Conservation (phyloP, 2,329 filamentous ascomycete genomes). For the Aspergillus ochraceoroseus region DNA sequence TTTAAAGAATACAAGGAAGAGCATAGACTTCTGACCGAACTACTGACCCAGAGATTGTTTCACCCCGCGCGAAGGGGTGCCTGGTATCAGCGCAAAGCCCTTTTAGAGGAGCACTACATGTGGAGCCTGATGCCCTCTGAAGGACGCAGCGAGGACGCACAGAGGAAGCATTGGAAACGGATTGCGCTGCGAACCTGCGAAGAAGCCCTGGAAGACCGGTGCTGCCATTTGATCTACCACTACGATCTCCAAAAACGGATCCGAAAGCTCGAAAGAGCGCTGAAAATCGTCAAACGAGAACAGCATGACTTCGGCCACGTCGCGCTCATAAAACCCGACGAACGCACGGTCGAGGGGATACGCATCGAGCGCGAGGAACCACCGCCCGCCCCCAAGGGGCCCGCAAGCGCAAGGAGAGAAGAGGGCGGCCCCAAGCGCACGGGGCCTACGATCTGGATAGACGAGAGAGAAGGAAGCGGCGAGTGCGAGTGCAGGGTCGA, state of each 20-base stretch:
- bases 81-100: conserved; percentile 93
- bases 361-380: conserved; percentile 63
- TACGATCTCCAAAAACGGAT: conserved; percentile 92
- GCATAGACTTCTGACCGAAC: conserved; percentile 65
- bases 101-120: conserved; percentile 96
- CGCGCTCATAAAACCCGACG: conserved; percentile 66
- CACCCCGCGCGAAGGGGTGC: conserved; percentile 76
- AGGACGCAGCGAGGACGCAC: conserved; percentile 51
- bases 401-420: conserved; percentile 12
- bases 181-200: conserved; percentile 78
- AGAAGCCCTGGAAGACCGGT: conserved; percentile 73
- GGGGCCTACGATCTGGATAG: conserved; percentile 75
- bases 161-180: conserved; percentile 78
- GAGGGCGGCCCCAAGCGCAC: conserved; percentile 29
- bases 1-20: conserved; percentile 77
- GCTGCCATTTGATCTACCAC: conserved; percentile 89
- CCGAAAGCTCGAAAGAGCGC: conserved; percentile 78
- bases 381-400: too few relatives aligned
- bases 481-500: conserved; percentile 78
- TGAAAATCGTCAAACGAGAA: conserved; percentile 75
- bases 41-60: conserved; percentile 77
- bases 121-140: conserved; percentile 52
- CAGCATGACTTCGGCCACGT: conserved; percentile 94
- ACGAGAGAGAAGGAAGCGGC: conserved; percentile 63
- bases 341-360: conserved; percentile 70